Evolutionary conservation across 2,329 filamentous ascomycete genomes (phyloP).

Genomic region (Lithohypha guttulata): DNA sequence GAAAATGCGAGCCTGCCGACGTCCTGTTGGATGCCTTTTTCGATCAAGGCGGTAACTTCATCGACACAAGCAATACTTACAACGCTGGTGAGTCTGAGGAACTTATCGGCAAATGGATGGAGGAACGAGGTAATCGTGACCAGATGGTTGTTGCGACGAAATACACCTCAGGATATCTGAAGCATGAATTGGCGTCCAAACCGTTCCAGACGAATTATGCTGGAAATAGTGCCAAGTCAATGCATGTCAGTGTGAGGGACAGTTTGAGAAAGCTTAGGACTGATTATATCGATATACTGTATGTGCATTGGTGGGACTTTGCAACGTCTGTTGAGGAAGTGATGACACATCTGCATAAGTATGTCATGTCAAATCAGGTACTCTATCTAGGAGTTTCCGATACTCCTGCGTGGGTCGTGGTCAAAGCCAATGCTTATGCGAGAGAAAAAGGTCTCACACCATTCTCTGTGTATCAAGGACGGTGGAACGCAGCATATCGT

Average conservation of each 20-base stretch:
- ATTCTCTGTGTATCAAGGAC: conserved; percentile 59
- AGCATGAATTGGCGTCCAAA: conserved; percentile 7
- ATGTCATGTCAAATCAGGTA: conserved; percentile 52
- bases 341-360: conserved; percentile 56
- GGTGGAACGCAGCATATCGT: conserved; percentile 49
- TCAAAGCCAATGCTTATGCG: conserved; percentile 45
- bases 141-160: conserved; percentile 47
- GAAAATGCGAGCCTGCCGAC: conserved; percentile 50
- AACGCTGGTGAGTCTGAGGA: conserved; percentile 36
- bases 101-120: conserved; percentile 44
- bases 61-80: conserved; percentile 38
- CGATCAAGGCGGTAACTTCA: conserved; percentile 40
- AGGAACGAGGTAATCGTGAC: conserved; percentile 34
- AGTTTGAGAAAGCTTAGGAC: conserved; percentile 29
- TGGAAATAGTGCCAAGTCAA: conserved; percentile 29
- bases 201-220: conserved; percentile 32
- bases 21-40: conserved; percentile 39
- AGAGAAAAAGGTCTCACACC: conserved; percentile 55
- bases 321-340: conserved; percentile 52
- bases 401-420: conserved; percentile 53
- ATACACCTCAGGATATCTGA: conserved; percentile 33
- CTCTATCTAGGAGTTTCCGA: conserved; percentile 58
- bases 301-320: conserved; percentile 47
- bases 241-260: conserved; percentile 25
- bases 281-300: conserved; percentile 29